A percentile compares a stretch with the other conserved stretches of the same genome.
Evolutionary conservation across 2,329 filamentous ascomycete genomes (phyloP).

Genomic region (Pseudocercospora eumusae): DNA sequence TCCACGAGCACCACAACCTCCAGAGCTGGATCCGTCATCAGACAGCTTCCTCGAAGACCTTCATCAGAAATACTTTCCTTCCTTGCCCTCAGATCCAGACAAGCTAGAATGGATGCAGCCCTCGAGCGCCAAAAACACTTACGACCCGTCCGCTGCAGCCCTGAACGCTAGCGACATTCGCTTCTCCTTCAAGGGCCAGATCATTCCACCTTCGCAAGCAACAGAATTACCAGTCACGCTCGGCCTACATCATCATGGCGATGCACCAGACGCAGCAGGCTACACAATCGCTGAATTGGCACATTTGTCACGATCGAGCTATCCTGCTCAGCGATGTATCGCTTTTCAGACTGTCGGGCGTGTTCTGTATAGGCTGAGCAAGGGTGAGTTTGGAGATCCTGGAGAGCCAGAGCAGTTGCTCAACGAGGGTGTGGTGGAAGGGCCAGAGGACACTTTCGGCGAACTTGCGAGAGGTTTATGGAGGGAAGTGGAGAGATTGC

Average conservation of each 20-base stretch:
- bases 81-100: constrained; percentile 78
- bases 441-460: constrained; percentile 51
- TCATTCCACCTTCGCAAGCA: constrained; percentile 75
- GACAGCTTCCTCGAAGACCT: constrained; percentile 81
- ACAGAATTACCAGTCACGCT: constrained; percentile 72
- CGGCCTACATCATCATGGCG: constrained; percentile 90
- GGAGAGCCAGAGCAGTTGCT: constrained; percentile 43
- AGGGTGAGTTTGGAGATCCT: constrained; percentile 64
- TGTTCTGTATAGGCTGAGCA: constrained; percentile 78
- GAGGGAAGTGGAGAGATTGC: constrained; percentile 73
- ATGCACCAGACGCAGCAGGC: constrained; percentile 88
- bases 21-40: constrained; percentile 79
- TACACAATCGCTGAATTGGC: constrained; percentile 90
- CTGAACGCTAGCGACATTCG: constrained; percentile 77
- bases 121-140: constrained; percentile 64
- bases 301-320: constrained; percentile 74
- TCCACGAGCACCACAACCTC: constrained; percentile 57
- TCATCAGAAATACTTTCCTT: constrained; percentile 91
- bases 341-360: constrained; percentile 89
- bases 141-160: constrained; percentile 73
- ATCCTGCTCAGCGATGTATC: constrained; percentile 84
- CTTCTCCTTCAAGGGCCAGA: constrained; percentile 80
- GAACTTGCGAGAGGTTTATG: constrained; percentile 74
- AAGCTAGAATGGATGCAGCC: constrained; percentile 87
- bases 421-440: constrained; percentile 28